Conservation (phyloP, 1,139 yeast genomes). For the Yamadazyma aaseri region DNA sequence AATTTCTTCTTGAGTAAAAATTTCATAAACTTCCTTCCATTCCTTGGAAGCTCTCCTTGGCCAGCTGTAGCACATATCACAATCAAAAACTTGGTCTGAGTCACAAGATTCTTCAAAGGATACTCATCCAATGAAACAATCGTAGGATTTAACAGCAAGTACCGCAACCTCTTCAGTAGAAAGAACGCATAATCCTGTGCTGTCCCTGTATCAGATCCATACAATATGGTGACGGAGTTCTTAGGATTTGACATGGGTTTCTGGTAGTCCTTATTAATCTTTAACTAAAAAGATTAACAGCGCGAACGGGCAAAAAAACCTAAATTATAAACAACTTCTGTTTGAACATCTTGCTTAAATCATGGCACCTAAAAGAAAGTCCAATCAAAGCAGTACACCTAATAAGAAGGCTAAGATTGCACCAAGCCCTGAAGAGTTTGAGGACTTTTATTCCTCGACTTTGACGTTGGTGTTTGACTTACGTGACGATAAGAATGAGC, state of each 20-base stretch:
- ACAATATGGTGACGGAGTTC: conserved; percentile 53
- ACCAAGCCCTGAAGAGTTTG: conserved; percentile 22
- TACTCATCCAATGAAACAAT: conserved; percentile 63
- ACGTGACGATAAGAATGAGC: conserved; percentile 31
- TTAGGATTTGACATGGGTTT: conserved; percentile 5
- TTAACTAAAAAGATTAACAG: too few relatives aligned
- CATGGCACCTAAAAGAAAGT: conserved; percentile 30
- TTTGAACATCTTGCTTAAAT: too few relatives aligned
- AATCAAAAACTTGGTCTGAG: conserved; percentile 52
- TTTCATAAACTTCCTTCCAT: conserved; percentile 71
- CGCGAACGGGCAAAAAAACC: neutral
- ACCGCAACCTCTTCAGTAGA: conserved; percentile 55
- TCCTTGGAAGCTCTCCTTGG: conserved; percentile 90
- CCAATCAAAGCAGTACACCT: conserved; percentile 11
- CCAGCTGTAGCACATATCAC: conserved; percentile 84
- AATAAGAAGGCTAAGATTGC: conserved; percentile 12
- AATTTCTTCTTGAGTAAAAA: conserved; percentile 67
- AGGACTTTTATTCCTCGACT: conserved; percentile 27
- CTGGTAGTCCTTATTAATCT: neutral
- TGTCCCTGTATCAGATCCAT: conserved; percentile 94
- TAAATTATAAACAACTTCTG: conserved; percentile 1
- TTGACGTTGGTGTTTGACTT: conserved; percentile 25
- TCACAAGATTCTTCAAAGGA: conserved; percentile 49
- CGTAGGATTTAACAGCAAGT: conserved; percentile 52
- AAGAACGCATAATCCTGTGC: conserved; percentile 82